Base-by-base conservation (phyloP, 192 early-diverging fungal species). In the Lobosporangium transversale region DNA sequence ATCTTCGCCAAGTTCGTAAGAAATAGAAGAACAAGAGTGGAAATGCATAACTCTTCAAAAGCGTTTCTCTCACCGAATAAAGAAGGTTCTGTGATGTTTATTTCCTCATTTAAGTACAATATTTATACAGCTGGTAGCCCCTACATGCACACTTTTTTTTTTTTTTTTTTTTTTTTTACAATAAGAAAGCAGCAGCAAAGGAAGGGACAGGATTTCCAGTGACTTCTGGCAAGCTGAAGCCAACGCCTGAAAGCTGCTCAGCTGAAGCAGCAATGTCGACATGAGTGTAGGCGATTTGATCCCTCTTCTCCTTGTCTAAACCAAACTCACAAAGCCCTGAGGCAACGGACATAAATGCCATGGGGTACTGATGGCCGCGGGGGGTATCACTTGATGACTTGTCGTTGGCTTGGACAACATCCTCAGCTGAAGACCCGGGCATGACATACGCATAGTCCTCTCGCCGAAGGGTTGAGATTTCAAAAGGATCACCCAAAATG, bases 301-400 rank as follows among this genome's bases (percentile, higher is more conserved):
- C 57, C 9, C 84, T 68, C 49, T 62, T 53, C 33, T 83, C 81
- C 24, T 89, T 83, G 23, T 83, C 78, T 54, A 91, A 68, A 44
- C 93, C 90, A 74, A 94, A 89, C 52, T 86, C 69, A 66, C 89
- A 80, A 47, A 96, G 55, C 2, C 94, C 93, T 26, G 93, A 89
- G 3, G 94, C 93, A 60, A 92, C 73, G 43, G 87, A 68, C 79
- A 96, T 87, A 59, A 93, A 95, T 12, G 92, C 94, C 18, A 91
- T 93, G 30, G 94, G 94, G 78, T 88, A 95, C 70, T 93, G 90
- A 68, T 96, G 94, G 15, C 93, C 94, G 66, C 94, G 89, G 62
- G 82, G 69, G 15, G 92, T 96, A 75, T 79, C 62, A 4, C 84
- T 87, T 55, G 89, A 90, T 17, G 94, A 78, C 65, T 87, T 84